A percentile compares a stretch with the other conserved stretches of the same genome.
Conservation (phyloP, 805 yeast species). For the Ogataea methylovora region DNA sequence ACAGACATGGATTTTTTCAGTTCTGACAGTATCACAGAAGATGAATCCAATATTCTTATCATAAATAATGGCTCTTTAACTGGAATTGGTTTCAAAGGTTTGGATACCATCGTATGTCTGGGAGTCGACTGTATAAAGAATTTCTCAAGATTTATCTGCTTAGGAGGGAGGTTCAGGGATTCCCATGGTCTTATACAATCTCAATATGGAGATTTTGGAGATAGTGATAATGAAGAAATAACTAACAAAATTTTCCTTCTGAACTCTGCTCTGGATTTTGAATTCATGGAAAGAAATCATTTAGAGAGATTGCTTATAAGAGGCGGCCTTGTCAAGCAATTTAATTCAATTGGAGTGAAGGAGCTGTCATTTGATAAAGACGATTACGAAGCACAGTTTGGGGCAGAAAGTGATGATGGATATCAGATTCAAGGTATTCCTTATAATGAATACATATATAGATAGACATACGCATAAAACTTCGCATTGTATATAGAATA, state of each 20-base stretch:
- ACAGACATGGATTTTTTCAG: constrained; percentile 11
- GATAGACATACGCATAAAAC: no score
- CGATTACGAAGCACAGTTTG: constrained; percentile 1
- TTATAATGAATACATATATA: no score
- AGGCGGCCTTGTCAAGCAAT: constrained; percentile 19
- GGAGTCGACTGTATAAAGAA: constrained; percentile 25
- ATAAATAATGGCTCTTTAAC: constrained; percentile 16
- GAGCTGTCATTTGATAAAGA: constrained; percentile 12
- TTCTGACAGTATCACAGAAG: not conserved
- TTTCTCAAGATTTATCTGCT: constrained; percentile 11
- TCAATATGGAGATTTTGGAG: constrained; percentile 2
- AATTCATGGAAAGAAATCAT: constrained; percentile 21
- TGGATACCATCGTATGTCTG: constrained; percentile 19
- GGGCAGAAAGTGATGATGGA: no score
- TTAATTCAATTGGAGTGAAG: constrained; percentile 11
- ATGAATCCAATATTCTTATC: constrained; percentile 13
- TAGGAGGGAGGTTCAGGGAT: constrained; percentile 21
- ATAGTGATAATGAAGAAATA: not conserved
- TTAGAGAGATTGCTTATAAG: constrained; percentile 21
- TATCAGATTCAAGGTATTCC: no score
- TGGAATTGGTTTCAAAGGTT: constrained; percentile 20
- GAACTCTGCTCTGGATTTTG: constrained; percentile 17
- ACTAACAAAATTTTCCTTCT: constrained; percentile 10
- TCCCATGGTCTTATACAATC: constrained; percentile 11
- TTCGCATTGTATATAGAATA: no score